Evolutionary conservation across 176 grass and related monocot species (phyloP).

Genomic region (Typha latifolia): DNA sequence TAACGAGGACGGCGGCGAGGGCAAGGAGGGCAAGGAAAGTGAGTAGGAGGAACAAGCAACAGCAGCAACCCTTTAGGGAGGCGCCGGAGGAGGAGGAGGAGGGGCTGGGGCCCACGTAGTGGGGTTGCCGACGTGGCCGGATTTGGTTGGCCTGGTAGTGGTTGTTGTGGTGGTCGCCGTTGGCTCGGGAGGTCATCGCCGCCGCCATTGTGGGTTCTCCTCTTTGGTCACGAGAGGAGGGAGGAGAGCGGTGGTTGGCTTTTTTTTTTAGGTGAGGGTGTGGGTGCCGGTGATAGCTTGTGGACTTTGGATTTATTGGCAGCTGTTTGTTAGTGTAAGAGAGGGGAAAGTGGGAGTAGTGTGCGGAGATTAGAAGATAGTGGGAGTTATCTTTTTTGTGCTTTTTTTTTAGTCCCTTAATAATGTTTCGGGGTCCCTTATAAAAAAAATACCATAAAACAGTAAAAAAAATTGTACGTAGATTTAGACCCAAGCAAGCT

Average conservation of each 20-base stretch:
- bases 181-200: constrained; percentile 42
- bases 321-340: not conserved
- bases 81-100: constrained; percentile 17
- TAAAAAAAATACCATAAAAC: no score
- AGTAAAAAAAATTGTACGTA: no score
- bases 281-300: constrained; percentile 12
- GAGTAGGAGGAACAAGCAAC: constrained; percentile 88
- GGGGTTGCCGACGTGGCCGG: not conserved
- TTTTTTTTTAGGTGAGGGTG: constrained; percentile 33
- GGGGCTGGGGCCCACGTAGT: constrained; percentile 18
- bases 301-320: not conserved
- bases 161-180: constrained; percentile 22
- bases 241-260: constrained; percentile 12
- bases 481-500: no score
- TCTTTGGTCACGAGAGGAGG: not conserved
- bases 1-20: constrained; percentile 69
- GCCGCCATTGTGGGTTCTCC: not conserved
- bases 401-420: not conserved
- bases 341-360: not conserved
- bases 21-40: constrained; percentile 82
- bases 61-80: constrained; percentile 94
- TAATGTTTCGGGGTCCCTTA: no score
- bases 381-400: not conserved
- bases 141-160: not conserved
- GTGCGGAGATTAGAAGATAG: not conserved